Conservation (phyloP, 331 rosid species). For the Rhamnella rubrinervis region DNA sequence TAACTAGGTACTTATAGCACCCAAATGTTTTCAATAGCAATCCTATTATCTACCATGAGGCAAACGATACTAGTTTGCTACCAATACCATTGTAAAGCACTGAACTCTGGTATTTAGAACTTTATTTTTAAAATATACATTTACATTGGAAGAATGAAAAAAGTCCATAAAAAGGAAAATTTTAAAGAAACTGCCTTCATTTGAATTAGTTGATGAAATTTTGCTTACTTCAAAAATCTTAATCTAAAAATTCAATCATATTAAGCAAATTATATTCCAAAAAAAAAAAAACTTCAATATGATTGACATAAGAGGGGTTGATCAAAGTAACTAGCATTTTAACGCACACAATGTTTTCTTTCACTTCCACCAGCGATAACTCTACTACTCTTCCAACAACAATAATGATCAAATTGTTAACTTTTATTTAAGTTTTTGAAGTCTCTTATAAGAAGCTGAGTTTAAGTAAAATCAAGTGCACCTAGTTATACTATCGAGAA, state of each 20-base stretch:
- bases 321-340: constrained; percentile 88
- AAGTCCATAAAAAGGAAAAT: not conserved
- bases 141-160: too few relatives aligned
- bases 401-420: not conserved
- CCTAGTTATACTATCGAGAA: constrained; percentile 69
- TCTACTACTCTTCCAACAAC: constrained; percentile 43
- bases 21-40: too few relatives aligned
- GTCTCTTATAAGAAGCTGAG: not conserved
- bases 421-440: not conserved
- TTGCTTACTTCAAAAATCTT: too few relatives aligned
- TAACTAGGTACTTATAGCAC: too few relatives aligned
- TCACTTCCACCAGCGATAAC: constrained; percentile 60
- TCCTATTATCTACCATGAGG: too few relatives aligned
- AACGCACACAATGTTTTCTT: constrained; percentile 78
- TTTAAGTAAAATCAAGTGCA: not conserved
- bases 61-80: too few relatives aligned
- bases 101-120: too few relatives aligned
- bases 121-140: too few relatives aligned
- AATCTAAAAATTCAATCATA: not conserved
- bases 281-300: constrained; percentile 56
- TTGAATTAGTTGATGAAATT: too few relatives aligned
- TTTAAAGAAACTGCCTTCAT: too few relatives aligned
- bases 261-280: not conserved
- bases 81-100: too few relatives aligned
- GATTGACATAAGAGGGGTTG: constrained; percentile 83